Evolutionary conservation across 495 filamentous ascomycete genomes (phyloP).

Genomic region (Daldinia childiae): DNA sequence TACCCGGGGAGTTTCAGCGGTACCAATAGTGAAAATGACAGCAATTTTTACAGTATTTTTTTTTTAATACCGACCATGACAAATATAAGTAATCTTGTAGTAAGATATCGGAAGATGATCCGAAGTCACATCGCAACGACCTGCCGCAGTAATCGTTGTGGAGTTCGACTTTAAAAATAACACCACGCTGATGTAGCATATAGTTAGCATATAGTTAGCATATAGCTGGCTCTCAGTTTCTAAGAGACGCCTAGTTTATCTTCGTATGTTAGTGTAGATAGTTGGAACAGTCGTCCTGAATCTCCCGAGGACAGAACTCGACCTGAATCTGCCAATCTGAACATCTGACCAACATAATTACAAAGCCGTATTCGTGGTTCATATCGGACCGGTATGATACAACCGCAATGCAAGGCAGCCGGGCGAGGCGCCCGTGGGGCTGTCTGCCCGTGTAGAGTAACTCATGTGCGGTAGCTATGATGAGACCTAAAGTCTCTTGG

Average conservation of each 20-base stretch:
- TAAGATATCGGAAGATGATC: constrained; percentile 37
- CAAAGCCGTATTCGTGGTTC: constrained; percentile 31
- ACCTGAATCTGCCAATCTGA: constrained; percentile 14
- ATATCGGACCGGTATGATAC: constrained; percentile 40
- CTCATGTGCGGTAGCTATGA: constrained; percentile 21
- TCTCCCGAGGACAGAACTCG: constrained; percentile 31
- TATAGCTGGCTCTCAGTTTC: neutral
- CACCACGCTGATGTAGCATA: constrained; percentile 20
- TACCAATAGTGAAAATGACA: neutral
- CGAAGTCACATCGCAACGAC: constrained; percentile 43
- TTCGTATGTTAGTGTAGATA: constrained; percentile 14
- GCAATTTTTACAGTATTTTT: neutral
- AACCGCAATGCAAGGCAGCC: constrained; percentile 20
- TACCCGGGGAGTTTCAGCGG: neutral
- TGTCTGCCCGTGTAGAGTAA: constrained; percentile 10
- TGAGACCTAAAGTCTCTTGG: constrained; percentile 25
- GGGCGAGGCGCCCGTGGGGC: constrained; percentile 31
- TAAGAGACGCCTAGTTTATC: constrained; percentile 15
- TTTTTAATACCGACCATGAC: constrained; percentile 37
- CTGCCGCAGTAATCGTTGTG: constrained; percentile 25
- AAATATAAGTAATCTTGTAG: constrained; percentile 37
- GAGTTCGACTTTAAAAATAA: constrained; percentile 27
- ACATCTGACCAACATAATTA: constrained; percentile 28
- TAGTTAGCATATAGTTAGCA: constrained; percentile 6
- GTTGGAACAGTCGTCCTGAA: constrained; percentile 15